A percentile compares a stretch with the other conserved stretches of the same genome.
phyloP scores from a whole-genome alignment of 805 yeast genomes.

The Zygosaccharomyces kombuchaensis region DNA sequence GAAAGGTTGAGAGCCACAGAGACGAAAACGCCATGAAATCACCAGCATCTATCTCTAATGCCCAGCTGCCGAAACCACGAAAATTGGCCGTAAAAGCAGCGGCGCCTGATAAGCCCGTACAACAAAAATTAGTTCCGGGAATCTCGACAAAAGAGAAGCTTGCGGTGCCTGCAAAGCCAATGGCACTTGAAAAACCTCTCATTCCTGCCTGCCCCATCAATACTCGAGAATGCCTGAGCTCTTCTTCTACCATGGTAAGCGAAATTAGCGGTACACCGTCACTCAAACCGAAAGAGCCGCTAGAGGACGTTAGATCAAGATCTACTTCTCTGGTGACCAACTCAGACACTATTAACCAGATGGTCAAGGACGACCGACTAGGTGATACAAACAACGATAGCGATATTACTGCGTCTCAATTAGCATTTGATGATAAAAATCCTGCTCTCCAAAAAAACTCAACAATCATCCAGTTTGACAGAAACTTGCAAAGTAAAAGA shows the following conservation, averaged over 20 bases:
- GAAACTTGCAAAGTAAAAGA: constrained; percentile 24
- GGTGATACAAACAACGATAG: constrained; percentile 2
- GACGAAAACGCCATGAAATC: background rate
- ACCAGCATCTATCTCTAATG: constrained; percentile 6
- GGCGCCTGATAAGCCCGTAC: background rate
- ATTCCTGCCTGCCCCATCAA: constrained; percentile 13
- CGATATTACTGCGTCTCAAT: background rate
- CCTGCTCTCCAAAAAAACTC: constrained; percentile 18
- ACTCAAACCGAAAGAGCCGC: constrained; percentile 12
- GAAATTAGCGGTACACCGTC: constrained; percentile 9
- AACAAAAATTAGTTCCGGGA: background rate
- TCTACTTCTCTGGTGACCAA: constrained; percentile 16
- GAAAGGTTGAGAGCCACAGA: background rate
- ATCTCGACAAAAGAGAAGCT: background rate
- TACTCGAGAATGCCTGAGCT: constrained; percentile 5
- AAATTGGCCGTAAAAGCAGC: background rate
- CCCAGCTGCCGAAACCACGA: constrained; percentile 11
- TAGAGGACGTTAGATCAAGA: constrained; percentile 11
- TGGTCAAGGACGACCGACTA: constrained; percentile 20
- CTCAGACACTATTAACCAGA: constrained; percentile 16
- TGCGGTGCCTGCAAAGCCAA: constrained; percentile 4
- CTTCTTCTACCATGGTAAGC: constrained; percentile 12
- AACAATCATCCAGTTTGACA: constrained; percentile 31
- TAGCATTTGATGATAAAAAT: constrained; percentile 6
- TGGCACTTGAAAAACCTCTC: constrained; percentile 8